Evolutionary conservation across 306 rosid species (phyloP), one percentile per base, ranked within the genome.

Genomic region (Rubus parviflorus): DNA sequence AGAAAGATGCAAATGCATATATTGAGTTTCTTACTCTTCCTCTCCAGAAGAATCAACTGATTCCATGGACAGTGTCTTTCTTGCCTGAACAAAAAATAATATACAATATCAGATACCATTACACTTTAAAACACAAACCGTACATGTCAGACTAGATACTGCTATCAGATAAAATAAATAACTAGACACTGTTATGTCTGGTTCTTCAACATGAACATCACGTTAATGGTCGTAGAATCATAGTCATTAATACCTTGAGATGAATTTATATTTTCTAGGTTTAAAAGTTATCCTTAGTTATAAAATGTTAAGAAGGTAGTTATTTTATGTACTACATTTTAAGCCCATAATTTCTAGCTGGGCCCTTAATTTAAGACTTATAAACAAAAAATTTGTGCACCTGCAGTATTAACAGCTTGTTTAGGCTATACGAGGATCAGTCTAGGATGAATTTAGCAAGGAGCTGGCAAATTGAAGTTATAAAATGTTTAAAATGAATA

Each of bases 11-110:
- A 37, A 14, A 45, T 48, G 66, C n/a, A 84, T 37, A 74, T 67
- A 53, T 68, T 47, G 42, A 71, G 68, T 72, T 48, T 85, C 99
- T 89, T 88, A 96, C 99, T 96, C 99, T 84, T 96, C 99, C 85
- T 96, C 99, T 81, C 97, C 97, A 48, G 98, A 91, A 80, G 99
- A 96, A 80, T 96, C 99, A 46, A 91, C 94, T 10, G 99, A 92
- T 82, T 96, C 99, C 86, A 91, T 88, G 41, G 97, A 92, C 1
- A 89, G 94, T 5, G 98, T 89, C 90, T 93, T 96, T 82, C 96
- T 91, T 19, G 89, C 91, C 99, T 92, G 97, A 75, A 78, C 25
- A 82, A 75, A 20, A 83, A 81, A 78, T 43, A 83, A 70, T 76
- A 68, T 19, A 77, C 42, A 63, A 52, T 42, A 75, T 82, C 79